Evolutionary conservation across 768 basidiomycete species (phyloP), one percentile per base, ranked within the genome.

Genomic region (Collybia nuda): DNA sequence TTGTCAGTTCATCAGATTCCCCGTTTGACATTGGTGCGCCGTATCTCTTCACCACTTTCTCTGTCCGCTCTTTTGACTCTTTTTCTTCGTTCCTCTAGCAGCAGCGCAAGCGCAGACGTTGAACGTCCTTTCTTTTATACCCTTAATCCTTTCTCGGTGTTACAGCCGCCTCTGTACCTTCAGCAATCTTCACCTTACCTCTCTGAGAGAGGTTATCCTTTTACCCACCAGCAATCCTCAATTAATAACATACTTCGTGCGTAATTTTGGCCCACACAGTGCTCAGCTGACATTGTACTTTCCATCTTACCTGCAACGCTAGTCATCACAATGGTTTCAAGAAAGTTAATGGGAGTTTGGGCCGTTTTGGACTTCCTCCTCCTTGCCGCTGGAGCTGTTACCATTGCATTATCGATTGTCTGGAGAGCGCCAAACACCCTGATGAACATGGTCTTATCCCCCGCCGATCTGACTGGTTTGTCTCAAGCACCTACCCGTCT

Each of bases 351-450:
- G 70, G 80, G 76, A 43, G 75, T 80, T 52, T 95, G 90, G 87
- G 80, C 75, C 21, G 78, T 83, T 65, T 74, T 93, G 55, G 88
- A 86, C 70, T 51, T 86, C 47, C 76, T 74, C 54, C 79, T 95
- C 42, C 75, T 93, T 41, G 79, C 73, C n/a, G 84, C 87, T 11
- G 91, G 88, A 39, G 70, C 74, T 37, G 52, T 93, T 45, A 69
- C 83, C 11, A 69, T 94, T 51, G 76, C 77, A 37, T 69, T 92
- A 42, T 88, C 90, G 15, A 69, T 93, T 50, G 61, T 88, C 29
- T 93, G 88, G 87, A 77, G 82, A 47, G 69, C 73, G 39, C 77
- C 82, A 6, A 78, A 88, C 59, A 62, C 87, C n/a, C 69, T 94
- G 50, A 72, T 87, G 67, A 90, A 91, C 63, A 74, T 91, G 72